Evolutionary conservation across 306 rosid species (phyloP).

Genomic region (Prunus davidiana): DNA sequence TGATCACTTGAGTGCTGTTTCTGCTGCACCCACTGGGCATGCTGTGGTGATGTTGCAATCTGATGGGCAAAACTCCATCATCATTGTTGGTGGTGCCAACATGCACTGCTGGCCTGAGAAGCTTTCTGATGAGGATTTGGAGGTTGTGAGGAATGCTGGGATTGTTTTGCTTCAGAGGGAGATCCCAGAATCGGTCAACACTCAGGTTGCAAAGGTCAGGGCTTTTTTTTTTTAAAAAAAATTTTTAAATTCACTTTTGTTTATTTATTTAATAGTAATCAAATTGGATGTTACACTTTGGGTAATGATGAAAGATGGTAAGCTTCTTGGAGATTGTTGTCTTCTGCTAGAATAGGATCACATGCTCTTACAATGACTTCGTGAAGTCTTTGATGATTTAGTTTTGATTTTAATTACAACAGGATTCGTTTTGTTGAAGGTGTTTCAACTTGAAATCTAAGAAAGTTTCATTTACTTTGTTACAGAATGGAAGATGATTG

Average conservation of each 20-base stretch:
- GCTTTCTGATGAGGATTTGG: slow-evolving; percentile 42
- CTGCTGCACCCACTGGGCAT: slow-evolving; percentile 61
- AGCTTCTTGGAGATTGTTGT: background rate
- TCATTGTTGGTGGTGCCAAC: slow-evolving; percentile 86
- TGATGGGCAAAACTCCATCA: slow-evolving; percentile 84
- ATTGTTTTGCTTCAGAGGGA: slow-evolving; percentile 90
- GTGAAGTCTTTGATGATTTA: background rate
- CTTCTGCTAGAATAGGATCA: background rate
- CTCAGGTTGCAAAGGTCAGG: slow-evolving; percentile 84
- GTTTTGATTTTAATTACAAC: background rate
- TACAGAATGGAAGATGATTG: background rate
- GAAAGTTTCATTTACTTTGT: background rate
- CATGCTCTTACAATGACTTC: background rate
- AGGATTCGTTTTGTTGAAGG: background rate
- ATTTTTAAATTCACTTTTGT: background rate
- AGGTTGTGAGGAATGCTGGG: slow-evolving; percentile 66
- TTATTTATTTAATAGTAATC: background rate
- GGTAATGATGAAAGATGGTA: background rate
- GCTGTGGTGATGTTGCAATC: slow-evolving; percentile 85
- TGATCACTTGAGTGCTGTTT: slow-evolving; percentile 38
- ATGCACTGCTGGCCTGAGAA: slow-evolving; percentile 61
- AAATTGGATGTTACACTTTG: background rate
- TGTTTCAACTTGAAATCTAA: background rate
- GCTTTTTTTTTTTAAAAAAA: background rate
- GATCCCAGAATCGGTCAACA: slow-evolving; percentile 74